Percentiles rank a stretch among this genome's conserved stretches.
phyloP scores from a whole-genome alignment of 2,329 filamentous ascomycete species.

The Cladophialophora immunda region DNA sequence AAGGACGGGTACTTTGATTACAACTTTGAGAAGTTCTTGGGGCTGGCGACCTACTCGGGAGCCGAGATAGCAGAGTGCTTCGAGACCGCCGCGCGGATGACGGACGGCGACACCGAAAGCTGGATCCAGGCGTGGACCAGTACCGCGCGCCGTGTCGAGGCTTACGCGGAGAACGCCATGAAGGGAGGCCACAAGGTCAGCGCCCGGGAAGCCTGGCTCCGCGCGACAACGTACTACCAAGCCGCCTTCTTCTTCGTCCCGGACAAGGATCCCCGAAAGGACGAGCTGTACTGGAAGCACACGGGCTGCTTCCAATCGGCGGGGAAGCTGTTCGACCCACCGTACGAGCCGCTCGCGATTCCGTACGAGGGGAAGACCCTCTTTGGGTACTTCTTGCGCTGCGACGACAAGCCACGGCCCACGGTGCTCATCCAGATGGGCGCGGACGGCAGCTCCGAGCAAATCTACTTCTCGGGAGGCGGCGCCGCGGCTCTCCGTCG shows the following conservation, averaged over 20 bases:
- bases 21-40: constrained; percentile 26
- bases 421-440: constrained; percentile 39
- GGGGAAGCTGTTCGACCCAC: constrained; percentile 19
- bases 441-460: constrained; percentile 45
- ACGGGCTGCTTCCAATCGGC: constrained; percentile 21
- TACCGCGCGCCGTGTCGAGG: constrained; percentile 27
- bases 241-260: constrained; percentile 35
- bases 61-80: constrained; percentile 29
- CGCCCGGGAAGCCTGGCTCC: constrained; percentile 35
- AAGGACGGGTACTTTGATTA: constrained; percentile 25
- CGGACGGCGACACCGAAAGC: constrained; percentile 31
- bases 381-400: constrained; percentile 33
- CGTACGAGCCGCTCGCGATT: constrained; percentile 29
- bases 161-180: constrained; percentile 26
- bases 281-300: constrained; percentile 24
- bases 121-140: constrained; percentile 34
- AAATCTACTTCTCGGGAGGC: constrained; percentile 43
- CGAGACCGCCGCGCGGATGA: constrained; percentile 31
- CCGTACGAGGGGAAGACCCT: constrained; percentile 36
- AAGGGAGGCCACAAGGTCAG: constrained; percentile 29
- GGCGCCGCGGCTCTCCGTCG: constrained; percentile 43
- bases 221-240: constrained; percentile 39
- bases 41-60: constrained; percentile 23
- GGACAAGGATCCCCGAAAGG: constrained; percentile 30
- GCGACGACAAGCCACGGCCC: constrained; percentile 22